Base-by-base conservation (phyloP, 169 alveolate species). In the Eimeria tenella region DNA sequence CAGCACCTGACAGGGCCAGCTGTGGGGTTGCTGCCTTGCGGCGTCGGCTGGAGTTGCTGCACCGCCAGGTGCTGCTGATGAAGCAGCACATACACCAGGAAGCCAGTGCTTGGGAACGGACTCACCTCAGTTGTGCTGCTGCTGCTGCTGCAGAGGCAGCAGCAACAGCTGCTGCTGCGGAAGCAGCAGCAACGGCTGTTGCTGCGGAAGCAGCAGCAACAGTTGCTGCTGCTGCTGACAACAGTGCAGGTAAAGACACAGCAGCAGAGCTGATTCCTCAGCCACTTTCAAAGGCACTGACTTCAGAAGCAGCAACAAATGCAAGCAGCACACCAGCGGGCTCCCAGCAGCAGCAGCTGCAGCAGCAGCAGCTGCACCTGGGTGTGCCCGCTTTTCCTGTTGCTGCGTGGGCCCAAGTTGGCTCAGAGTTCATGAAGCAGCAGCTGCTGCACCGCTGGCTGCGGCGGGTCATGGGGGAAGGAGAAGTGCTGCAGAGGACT, bases 381-480 rank as follows among this genome's bases (percentile, higher is more conserved):
- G 42, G 42, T 13, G 68, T 68, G 79, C 10, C 79, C 15, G 79
- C 79, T 9, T 31, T 68, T 15, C 79, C 79, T 23, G 50, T 68
- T 56, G 60, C 31, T 5, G 90, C 52, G 4, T 82, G 90, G 90
- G 53, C 74, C 15, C n/a, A 82, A 82, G 74, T 82, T 0, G 23
- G 42, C 63, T 82, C 90, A 4, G 74, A 55, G 90, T 89, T 89
- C 68, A 5, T 89, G 31, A 87, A 60, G 88, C 94, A 74, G 88
- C 73, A 89, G 19, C 63, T 89, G 62, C 81, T 89, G 77, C 79
- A 89, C 86, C 65, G 94, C 8, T 89, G 94, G 94, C 89, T 89
- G 79, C 50, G 11, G 23, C 55, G 94, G 19, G 94, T 75, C 50
- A 58, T 79, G 74, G 88, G 25, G 42, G 94, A 79, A 42, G 56